Base-by-base conservation (phyloP, 1,139 yeast species). In the Lodderomyces elongisporus region DNA sequence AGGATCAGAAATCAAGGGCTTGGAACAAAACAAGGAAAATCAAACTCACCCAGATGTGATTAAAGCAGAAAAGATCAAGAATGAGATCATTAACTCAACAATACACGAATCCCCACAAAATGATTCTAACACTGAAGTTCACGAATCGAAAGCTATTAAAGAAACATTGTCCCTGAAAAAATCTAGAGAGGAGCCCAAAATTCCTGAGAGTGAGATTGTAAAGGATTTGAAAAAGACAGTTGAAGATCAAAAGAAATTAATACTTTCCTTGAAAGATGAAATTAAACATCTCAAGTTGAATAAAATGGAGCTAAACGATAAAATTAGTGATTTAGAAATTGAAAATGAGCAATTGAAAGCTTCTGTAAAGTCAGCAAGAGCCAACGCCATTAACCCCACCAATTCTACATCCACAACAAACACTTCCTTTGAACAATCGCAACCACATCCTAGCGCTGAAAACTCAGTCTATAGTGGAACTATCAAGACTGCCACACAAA, bases 221-320 rank as follows among this genome's bases (percentile, higher is more conserved):
- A 38, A 47, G 46, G 40, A 48, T 23, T 45, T 63, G 24, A 42
- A 49, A 30, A 37, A 44, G 13, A 48, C 57, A 5, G 48, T 61
- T n/a, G 49, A 51, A 18, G 48, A 44, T 28, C 72, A 66, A 31
- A 58, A 60, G 33, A 50, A 45, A 27, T 66, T 70, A 24, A 67
- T 68, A 30, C 52, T 51, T 36, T 59, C 58, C 32, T 51, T 67
- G 31, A 52, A 73, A 31, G 68, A 66, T 40, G 72, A 66, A 44
- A 66, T 65, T 43, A 66, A 73, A 15, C 70, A 66, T 39, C 56
- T 68, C 40, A 66, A 66, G 41, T 54, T 67, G 22, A 43, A 46
- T 10, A 66, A 66, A 40, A 64, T 76, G 68, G 82, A 75, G 32
- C 64, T 74, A 33, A 49, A 56, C 14, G 66, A 62, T 30, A 52